Conservation (phyloP, 345 rosid species). For the Murraya koenigii region DNA sequence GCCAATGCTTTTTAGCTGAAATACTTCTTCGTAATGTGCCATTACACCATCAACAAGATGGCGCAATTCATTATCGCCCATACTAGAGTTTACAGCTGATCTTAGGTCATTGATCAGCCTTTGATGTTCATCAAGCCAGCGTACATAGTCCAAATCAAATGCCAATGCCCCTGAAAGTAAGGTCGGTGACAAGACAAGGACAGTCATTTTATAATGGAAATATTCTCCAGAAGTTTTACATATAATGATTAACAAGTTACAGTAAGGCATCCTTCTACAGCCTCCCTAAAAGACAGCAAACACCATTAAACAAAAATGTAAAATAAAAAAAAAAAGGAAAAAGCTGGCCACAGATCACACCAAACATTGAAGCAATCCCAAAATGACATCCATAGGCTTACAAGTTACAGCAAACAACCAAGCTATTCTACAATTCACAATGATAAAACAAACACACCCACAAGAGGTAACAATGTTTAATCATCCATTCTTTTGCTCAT, state of each 20-base stretch:
- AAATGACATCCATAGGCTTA: not conserved
- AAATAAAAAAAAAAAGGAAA: not conserved
- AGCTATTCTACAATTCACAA: not conserved
- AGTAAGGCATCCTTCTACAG: not conserved
- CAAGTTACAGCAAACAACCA: not conserved
- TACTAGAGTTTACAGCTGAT: constrained; percentile 60
- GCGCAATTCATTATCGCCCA: constrained; percentile 60
- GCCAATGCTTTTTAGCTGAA: constrained; percentile 68
- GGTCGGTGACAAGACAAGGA: not conserved
- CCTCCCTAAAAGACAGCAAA: not conserved
- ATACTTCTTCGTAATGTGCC: constrained; percentile 76
- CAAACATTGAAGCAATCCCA: not conserved
- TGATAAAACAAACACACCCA: not conserved
- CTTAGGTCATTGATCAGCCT: constrained; percentile 68
- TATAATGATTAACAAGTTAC: not conserved
- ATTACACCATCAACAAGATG: constrained; percentile 74
- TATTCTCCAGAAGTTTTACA: not conserved
- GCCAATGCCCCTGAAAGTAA: constrained; percentile 58
- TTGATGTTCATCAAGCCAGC: constrained; percentile 92
- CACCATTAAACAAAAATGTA: not conserved
- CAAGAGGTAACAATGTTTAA: not conserved
- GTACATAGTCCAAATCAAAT: constrained; percentile 77
- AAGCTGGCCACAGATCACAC: not conserved
- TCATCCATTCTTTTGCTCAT: not conserved
- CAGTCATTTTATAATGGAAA: not conserved